phyloP scores from a whole-genome alignment of 2,329 filamentous ascomycete species.

The Paraphoma sp. region DNA sequence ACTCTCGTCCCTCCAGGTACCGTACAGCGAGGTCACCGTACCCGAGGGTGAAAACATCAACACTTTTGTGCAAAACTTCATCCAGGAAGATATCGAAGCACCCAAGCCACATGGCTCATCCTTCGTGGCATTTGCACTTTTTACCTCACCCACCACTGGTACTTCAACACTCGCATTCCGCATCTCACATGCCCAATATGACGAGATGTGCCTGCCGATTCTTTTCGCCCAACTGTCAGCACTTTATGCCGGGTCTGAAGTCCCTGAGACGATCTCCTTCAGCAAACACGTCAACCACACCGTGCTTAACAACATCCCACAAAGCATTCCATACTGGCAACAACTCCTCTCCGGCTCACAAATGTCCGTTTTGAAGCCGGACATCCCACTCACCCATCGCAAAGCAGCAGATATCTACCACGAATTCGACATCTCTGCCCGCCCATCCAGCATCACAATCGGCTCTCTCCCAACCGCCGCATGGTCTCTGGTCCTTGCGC shows the following conservation, averaged over 20 bases:
- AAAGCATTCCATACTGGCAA: constrained; percentile 67
- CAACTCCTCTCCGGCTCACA: constrained; percentile 63
- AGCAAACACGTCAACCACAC: constrained; percentile 54
- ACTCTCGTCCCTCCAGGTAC: constrained; percentile 60
- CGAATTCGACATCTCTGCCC: constrained; percentile 48
- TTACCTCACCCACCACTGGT: constrained; percentile 65
- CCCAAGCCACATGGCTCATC: constrained; percentile 63
- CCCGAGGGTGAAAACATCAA: constrained; percentile 58
- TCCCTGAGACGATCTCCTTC: constrained; percentile 50
- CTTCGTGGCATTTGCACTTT: constrained; percentile 51
- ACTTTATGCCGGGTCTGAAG: constrained; percentile 53
- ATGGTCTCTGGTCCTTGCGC: constrained; percentile 69
- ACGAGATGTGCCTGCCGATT: constrained; percentile 70
- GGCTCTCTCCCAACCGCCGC: constrained; percentile 72
- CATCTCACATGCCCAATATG: constrained; percentile 73
- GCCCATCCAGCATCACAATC: constrained; percentile 64
- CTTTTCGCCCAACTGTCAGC: constrained; percentile 67
- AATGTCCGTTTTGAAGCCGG: constrained; percentile 51
- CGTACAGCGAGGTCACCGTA: constrained; percentile 50
- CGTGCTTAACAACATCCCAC: constrained; percentile 47
- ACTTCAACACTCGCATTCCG: constrained; percentile 62
- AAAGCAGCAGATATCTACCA: constrained; percentile 37
- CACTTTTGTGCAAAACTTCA: constrained; percentile 61
- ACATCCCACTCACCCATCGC: constrained; percentile 36
- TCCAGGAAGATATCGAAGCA: constrained; percentile 62